phyloP scores from a whole-genome alignment of 1,284 basidiomycete species.

The Ustilago tritici region DNA sequence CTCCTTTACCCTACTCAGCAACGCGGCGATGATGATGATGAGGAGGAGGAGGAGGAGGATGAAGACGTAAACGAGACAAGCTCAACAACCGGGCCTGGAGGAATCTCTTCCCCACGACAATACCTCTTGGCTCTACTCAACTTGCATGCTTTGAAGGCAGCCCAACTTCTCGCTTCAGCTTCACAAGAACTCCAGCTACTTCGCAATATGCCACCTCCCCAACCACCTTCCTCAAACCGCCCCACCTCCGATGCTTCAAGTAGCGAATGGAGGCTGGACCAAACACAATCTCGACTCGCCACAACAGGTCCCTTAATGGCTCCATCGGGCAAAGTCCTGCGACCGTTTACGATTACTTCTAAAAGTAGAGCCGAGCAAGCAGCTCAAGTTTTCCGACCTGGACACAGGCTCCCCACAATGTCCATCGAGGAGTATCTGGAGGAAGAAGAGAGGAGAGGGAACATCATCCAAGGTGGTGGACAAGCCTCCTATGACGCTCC shows the following conservation, averaged over 20 bases:
- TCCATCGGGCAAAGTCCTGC: slow-evolving; percentile 59
- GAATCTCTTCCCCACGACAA: slow-evolving; percentile 42
- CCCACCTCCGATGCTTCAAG: neutral
- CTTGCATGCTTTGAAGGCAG: slow-evolving; percentile 52
- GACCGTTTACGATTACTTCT: slow-evolving; percentile 64
- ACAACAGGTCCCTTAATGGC: slow-evolving; percentile 56
- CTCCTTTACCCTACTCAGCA: slow-evolving; percentile 24
- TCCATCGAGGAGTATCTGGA: slow-evolving; percentile 93
- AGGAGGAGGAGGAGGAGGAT: slow-evolving; percentile 53
- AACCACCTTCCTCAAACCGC: slow-evolving; percentile 1
- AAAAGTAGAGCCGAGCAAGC: slow-evolving; percentile 74
- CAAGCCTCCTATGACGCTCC: slow-evolving; percentile 39
- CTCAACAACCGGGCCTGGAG: slow-evolving; percentile 14
- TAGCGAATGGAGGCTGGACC: slow-evolving; percentile 62
- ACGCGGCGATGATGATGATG: slow-evolving; percentile 22
- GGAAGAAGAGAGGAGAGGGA: slow-evolving; percentile 84
- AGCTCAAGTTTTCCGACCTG: slow-evolving; percentile 85
- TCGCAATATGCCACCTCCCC: slow-evolving; percentile 49
- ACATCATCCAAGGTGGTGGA: slow-evolving; percentile 84
- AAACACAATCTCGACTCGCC: neutral
- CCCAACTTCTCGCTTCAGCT: slow-evolving; percentile 37
- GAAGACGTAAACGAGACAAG: slow-evolving; percentile 14
- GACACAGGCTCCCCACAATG: slow-evolving; percentile 94
- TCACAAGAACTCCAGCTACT: slow-evolving; percentile 62
- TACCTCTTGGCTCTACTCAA: slow-evolving; percentile 61